Evolutionary conservation across 768 basidiomycete genomes (phyloP).

Genomic region (Podaxis sp.): DNA sequence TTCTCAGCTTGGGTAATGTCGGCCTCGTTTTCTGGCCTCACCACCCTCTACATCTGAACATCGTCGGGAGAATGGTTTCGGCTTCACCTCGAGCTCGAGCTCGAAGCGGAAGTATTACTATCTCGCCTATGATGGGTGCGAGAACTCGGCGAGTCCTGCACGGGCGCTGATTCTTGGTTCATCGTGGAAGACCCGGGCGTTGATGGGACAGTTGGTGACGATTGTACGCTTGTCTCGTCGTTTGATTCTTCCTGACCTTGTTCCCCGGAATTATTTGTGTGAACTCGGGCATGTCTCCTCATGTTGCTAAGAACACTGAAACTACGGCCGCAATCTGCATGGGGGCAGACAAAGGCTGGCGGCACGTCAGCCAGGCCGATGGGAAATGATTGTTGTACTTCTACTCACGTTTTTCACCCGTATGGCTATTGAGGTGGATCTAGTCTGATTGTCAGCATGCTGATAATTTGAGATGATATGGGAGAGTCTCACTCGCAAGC

Average conservation of each 20-base stretch:
- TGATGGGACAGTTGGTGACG: constrained; percentile 13
- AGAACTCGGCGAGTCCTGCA: not conserved
- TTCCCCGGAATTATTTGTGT: constrained; percentile 37
- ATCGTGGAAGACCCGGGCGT: not conserved
- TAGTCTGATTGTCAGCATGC: constrained; percentile 26
- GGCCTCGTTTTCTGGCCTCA: constrained; percentile 32
- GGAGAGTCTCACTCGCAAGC: constrained; percentile 59
- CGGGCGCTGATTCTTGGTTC: constrained; percentile 14
- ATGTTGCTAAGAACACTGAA: constrained; percentile 90
- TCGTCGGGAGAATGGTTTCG: constrained; percentile 39
- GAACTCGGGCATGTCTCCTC: constrained; percentile 81
- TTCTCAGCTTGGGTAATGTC: constrained; percentile 16
- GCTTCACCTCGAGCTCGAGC: constrained; percentile 39
- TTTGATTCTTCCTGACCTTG: constrained; percentile 41
- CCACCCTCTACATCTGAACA: constrained; percentile 23
- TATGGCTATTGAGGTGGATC: constrained; percentile 86
- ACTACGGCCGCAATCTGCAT: constrained; percentile 73
- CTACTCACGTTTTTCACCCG: constrained; percentile 78
- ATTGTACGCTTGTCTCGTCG: constrained; percentile 44
- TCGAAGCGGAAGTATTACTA: constrained; percentile 41
- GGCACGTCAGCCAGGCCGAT: constrained; percentile 2
- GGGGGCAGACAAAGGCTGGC: constrained; percentile 73
- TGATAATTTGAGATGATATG: constrained; percentile 5
- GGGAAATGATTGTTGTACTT: constrained; percentile 7
- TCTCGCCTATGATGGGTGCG: constrained; percentile 34